Evolutionary conservation across 192 early-diverging fungal species (phyloP).

Genomic region (Chytriomyces sp.): DNA sequence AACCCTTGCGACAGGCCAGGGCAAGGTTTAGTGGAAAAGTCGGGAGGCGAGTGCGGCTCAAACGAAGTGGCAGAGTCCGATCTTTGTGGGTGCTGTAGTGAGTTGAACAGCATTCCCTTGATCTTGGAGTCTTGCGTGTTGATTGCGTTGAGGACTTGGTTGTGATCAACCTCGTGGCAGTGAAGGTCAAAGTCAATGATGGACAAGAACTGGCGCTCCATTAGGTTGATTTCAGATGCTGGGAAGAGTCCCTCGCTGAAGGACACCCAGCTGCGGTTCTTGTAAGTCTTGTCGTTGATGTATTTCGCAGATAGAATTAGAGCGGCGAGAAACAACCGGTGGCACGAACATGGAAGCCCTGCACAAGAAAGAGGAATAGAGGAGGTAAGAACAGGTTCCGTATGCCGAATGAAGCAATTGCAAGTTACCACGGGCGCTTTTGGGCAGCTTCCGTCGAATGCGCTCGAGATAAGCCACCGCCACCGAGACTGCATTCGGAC

Average conservation of each 20-base stretch:
- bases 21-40: not conserved
- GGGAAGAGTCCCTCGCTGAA: conserved; percentile 29
- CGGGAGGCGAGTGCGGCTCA: not conserved
- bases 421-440: not conserved
- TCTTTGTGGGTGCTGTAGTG: not conserved
- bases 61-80: not conserved
- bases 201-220: conserved; percentile 24
- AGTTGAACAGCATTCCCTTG: not conserved
- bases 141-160: not conserved
- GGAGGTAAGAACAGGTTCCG: not conserved
- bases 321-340: conserved; percentile 14
- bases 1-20: not conserved
- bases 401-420: not conserved
- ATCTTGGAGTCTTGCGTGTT: not conserved
- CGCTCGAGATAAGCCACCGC: conserved; percentile 4
- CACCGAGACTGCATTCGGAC: not conserved
- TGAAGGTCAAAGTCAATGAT: conserved; percentile 20
- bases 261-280: conserved; percentile 16
- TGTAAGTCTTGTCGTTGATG: conserved; percentile 26
- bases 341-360: conserved; percentile 26
- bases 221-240: conserved; percentile 27
- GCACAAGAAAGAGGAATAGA: not conserved
- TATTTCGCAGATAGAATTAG: conserved; percentile 8
- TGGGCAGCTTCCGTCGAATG: not conserved
- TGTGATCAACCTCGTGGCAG: not conserved